phyloP scores from a whole-genome alignment of 257 asterid species.

The Nyctanthes arbortristis region DNA sequence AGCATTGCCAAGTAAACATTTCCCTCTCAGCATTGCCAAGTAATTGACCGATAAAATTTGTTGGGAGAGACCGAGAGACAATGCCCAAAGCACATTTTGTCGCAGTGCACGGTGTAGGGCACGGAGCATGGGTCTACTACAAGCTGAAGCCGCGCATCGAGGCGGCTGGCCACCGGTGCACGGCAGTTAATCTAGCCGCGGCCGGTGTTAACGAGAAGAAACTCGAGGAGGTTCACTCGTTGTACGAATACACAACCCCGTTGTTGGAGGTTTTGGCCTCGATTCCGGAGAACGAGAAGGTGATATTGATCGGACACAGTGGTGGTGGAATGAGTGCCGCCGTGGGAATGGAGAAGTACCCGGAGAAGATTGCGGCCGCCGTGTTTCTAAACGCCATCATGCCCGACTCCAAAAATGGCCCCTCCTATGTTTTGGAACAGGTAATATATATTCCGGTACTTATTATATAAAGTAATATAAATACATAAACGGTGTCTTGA shows the following conservation, averaged over 20 bases:
- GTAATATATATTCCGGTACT: slow-evolving; percentile 10
- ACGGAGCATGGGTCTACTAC: slow-evolving; percentile 34
- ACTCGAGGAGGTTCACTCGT: too few relatives aligned
- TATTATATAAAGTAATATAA: neutral
- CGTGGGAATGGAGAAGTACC: slow-evolving; percentile 40
- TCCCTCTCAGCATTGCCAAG: too few relatives aligned
- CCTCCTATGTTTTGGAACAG: slow-evolving; percentile 55
- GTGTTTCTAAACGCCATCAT: slow-evolving; percentile 55
- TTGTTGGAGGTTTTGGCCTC: slow-evolving; percentile 26
- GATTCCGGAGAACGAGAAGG: slow-evolving; percentile 28
- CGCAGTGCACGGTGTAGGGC: slow-evolving; percentile 33
- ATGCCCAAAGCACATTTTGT: slow-evolving; percentile 36
- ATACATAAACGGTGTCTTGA: too few relatives aligned
- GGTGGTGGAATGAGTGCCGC: slow-evolving; percentile 33
- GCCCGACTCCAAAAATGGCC: slow-evolving; percentile 53
- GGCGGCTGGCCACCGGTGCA: slow-evolving; percentile 34
- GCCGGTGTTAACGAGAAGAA: too few relatives aligned
- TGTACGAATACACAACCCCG: too few relatives aligned
- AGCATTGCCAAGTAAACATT: too few relatives aligned
- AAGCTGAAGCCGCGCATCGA: too few relatives aligned
- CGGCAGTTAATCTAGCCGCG: slow-evolving; percentile 22
- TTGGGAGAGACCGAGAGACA: too few relatives aligned
- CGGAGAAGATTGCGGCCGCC: slow-evolving; percentile 44
- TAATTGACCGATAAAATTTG: too few relatives aligned
- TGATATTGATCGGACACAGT: slow-evolving; percentile 26